phyloP scores from a whole-genome alignment of 139 green algal genomes.

The Picochlorum sp. region DNA sequence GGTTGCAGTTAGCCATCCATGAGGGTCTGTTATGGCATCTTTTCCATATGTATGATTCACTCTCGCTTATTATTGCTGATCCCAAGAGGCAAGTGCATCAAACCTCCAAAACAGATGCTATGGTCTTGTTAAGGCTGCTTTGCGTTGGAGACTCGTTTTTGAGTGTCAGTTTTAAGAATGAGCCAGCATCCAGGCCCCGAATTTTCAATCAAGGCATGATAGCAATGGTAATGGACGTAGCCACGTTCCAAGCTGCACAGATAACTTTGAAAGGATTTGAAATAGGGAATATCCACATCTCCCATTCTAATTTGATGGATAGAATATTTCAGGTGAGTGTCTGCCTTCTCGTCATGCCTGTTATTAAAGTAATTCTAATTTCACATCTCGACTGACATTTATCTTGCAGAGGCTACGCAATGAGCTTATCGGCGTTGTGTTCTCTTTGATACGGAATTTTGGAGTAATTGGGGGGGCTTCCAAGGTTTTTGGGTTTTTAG shows the following conservation, averaged over 20 bases:
- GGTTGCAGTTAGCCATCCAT: constrained; percentile 37
- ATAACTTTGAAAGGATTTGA: constrained; percentile 50
- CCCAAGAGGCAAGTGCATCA: background rate
- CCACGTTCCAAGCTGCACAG: constrained; percentile 58
- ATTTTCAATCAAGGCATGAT: constrained; percentile 14
- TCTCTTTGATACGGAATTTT: constrained; percentile 42
- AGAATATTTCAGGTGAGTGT: background rate
- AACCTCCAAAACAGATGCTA: constrained; percentile 22
- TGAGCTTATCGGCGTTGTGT: constrained; percentile 19
- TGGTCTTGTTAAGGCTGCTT: constrained; percentile 50
- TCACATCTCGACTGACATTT: background rate
- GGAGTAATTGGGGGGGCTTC: constrained; percentile 33
- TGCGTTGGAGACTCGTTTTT: constrained; percentile 33
- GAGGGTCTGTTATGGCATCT: constrained; percentile 56
- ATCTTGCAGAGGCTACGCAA: constrained; percentile 5
- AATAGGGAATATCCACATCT: constrained; percentile 22
- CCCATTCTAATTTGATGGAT: constrained; percentile 20
- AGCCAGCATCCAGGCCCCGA: constrained; percentile 34
- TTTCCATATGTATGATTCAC: constrained; percentile 18
- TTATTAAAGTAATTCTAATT: background rate
- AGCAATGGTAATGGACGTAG: constrained; percentile 43
- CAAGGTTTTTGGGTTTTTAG: constrained; percentile 28
- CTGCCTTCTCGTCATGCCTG: background rate
- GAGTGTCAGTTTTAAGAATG: constrained; percentile 55
- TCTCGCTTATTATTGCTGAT: background rate